These are phyloP conservation scores for Royoungia palumana DNA, from an alignment of 768 basidiomycete species.

Conservation along the genomic window DNA sequence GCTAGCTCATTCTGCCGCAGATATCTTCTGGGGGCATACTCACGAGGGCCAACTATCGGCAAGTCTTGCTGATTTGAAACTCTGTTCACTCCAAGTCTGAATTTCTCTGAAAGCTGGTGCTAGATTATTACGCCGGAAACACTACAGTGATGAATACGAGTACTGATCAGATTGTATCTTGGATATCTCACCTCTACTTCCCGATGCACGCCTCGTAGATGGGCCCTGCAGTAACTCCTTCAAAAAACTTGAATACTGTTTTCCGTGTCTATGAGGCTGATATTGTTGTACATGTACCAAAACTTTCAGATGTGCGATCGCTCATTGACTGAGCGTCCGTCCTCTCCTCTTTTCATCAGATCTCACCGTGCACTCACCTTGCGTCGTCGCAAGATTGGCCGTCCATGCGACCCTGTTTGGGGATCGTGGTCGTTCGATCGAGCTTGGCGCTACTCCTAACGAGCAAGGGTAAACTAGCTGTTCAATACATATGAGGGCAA, in stretches of 20 bases:
- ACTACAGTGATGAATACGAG: slow-evolving; percentile 54
- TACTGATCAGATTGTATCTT: slow-evolving; percentile 52
- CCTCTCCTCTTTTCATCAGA: not conserved
- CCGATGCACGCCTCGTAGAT: slow-evolving; percentile 40
- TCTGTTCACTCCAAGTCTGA: not conserved
- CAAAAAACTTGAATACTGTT: slow-evolving; percentile 72
- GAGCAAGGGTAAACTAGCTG: slow-evolving; percentile 33
- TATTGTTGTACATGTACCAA: slow-evolving; percentile 46
- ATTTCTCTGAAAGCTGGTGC: not conserved
- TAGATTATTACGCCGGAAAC: slow-evolving; percentile 75
- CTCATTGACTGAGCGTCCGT: slow-evolving; percentile 59
- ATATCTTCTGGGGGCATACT: slow-evolving; percentile 76
- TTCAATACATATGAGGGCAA: slow-evolving; percentile 76
- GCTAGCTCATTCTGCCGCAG: slow-evolving; percentile 31
- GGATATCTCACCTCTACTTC: slow-evolving; percentile 32
- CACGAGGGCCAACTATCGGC: slow-evolving; percentile 73
- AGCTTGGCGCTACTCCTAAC: slow-evolving; percentile 3
- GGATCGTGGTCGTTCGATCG: slow-evolving; percentile 34
- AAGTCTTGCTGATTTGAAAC: slow-evolving; percentile 11
- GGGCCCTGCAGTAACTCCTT: slow-evolving; percentile 65
- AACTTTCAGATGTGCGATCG: not conserved
- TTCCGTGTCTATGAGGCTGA: slow-evolving; percentile 51
- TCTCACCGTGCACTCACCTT: not conserved
- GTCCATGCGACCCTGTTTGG: slow-evolving; percentile 51
- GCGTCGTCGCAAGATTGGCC: slow-evolving; percentile 47